phyloP scores from a whole-genome alignment of 306 rosid genomes.

The Lupinus albus region DNA sequence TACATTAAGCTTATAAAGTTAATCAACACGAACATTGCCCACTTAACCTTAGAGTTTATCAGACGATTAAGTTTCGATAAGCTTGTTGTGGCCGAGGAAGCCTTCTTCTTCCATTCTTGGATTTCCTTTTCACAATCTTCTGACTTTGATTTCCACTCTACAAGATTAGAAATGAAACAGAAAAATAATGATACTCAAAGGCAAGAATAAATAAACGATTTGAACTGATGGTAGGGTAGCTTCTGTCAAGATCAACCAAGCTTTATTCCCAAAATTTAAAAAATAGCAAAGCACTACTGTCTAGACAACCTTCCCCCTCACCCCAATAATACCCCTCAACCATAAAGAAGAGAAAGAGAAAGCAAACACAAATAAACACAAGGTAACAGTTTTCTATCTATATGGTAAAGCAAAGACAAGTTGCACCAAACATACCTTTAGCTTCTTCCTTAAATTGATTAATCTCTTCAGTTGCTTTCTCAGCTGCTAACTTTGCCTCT shows the following conservation, averaged over 20 bases:
- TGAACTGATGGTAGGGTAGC: slow-evolving; percentile 19
- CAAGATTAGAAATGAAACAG: slow-evolving; percentile 18
- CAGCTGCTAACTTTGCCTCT: slow-evolving; percentile 68
- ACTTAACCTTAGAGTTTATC: slow-evolving; percentile 80
- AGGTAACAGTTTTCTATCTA: background rate
- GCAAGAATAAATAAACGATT: slow-evolving; percentile 4
- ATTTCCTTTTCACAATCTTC: slow-evolving; percentile 93
- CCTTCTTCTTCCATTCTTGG: slow-evolving; percentile 91
- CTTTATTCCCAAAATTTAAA: slow-evolving; percentile 27
- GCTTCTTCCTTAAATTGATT: slow-evolving; percentile 61
- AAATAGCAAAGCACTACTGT: slow-evolving; percentile 16
- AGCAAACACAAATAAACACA: background rate
- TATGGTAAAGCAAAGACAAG: slow-evolving; percentile 13
- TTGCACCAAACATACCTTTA: slow-evolving; percentile 60
- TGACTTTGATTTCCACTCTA: slow-evolving; percentile 91
- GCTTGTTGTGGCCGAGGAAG: slow-evolving; percentile 84
- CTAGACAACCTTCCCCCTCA: slow-evolving; percentile 33
- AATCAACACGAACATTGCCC: slow-evolving; percentile 20
- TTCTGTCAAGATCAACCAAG: slow-evolving; percentile 17
- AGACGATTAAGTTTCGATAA: slow-evolving; percentile 83
- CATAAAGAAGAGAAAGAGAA: background rate
- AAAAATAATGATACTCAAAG: slow-evolving; percentile 30
- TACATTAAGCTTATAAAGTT: slow-evolving; percentile 33
- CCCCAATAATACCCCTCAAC: slow-evolving; percentile 3
- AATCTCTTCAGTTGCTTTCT: slow-evolving; percentile 70